phyloP scores from a whole-genome alignment of 2,329 filamentous ascomycete species.

The Ceratocystis eucalypticola region DNA sequence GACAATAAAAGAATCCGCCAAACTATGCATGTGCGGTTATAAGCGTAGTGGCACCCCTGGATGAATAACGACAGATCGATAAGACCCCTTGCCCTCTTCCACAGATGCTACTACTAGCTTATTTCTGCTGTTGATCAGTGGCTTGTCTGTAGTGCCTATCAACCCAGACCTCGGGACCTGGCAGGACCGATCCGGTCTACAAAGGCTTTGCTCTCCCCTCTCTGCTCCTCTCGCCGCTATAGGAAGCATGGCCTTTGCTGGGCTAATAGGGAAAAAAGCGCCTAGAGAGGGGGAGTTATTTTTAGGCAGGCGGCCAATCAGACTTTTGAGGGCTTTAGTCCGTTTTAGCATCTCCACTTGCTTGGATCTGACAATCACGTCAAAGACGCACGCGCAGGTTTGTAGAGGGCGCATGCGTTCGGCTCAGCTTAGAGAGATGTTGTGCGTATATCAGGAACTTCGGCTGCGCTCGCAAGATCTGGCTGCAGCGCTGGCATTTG shows the following conservation, averaged over 20 bases:
- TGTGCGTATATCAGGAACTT: background rate
- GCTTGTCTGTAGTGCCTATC: too few relatives aligned
- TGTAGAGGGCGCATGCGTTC: too few relatives aligned
- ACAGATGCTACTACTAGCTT: too few relatives aligned
- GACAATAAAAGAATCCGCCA: background rate
- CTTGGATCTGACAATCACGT: constrained; percentile 5
- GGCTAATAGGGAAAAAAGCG: too few relatives aligned
- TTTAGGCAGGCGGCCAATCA: background rate
- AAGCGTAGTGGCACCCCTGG: background rate
- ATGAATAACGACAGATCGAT: background rate
- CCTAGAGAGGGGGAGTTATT: constrained; percentile 6
- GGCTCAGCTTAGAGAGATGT: too few relatives aligned
- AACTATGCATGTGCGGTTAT: background rate
- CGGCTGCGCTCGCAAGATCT: background rate
- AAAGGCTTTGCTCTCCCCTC: too few relatives aligned
- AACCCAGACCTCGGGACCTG: background rate
- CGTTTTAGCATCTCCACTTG: background rate
- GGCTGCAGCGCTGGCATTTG: too few relatives aligned
- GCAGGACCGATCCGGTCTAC: too few relatives aligned
- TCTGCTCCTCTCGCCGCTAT: too few relatives aligned
- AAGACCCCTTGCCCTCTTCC: background rate
- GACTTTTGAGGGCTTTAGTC: constrained; percentile 8
- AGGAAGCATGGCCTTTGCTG: too few relatives aligned
- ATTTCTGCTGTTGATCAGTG: too few relatives aligned
- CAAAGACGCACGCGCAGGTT: background rate